These are phyloP conservation scores for Colletotrichum sp. DNA, from an alignment of 2,329 filamentous ascomycete species.

Conservation along the genomic window DNA sequence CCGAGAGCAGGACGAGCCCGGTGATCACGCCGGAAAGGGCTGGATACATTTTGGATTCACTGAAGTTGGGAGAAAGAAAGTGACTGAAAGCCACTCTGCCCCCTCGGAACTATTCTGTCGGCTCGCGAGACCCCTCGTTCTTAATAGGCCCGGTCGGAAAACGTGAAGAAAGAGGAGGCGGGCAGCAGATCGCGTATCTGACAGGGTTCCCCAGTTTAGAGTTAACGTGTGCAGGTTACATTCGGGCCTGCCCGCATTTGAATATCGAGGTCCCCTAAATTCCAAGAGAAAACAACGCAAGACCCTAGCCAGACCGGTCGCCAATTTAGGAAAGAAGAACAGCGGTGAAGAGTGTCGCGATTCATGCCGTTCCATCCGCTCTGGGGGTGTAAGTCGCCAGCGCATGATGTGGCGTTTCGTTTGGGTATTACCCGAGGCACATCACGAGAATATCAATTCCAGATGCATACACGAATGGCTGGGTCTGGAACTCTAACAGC, in stretches of 20 bases:
- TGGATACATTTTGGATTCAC: background rate
- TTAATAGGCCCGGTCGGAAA: background rate
- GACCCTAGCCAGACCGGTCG: background rate
- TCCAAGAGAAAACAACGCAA: background rate
- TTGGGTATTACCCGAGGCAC: background rate
- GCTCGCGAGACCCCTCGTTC: background rate
- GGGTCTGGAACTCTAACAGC: background rate
- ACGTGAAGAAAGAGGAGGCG: background rate
- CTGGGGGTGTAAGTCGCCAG: background rate
- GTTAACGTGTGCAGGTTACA: background rate
- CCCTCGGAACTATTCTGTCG: background rate
- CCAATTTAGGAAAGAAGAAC: background rate
- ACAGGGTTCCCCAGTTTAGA: background rate
- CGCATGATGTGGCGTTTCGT: background rate
- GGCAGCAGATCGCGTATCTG: background rate
- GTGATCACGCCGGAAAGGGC: background rate
- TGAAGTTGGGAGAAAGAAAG: background rate
- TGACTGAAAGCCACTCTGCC: background rate
- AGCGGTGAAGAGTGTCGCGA: background rate
- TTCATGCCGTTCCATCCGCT: background rate
- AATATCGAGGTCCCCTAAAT: background rate
- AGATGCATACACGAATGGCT: background rate
- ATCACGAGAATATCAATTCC: background rate
- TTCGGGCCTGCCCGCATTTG: background rate
- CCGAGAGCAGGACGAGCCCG: background rate